phyloP scores from a whole-genome alignment of 495 filamentous ascomycete genomes.

The Tuber calosporum region DNA sequence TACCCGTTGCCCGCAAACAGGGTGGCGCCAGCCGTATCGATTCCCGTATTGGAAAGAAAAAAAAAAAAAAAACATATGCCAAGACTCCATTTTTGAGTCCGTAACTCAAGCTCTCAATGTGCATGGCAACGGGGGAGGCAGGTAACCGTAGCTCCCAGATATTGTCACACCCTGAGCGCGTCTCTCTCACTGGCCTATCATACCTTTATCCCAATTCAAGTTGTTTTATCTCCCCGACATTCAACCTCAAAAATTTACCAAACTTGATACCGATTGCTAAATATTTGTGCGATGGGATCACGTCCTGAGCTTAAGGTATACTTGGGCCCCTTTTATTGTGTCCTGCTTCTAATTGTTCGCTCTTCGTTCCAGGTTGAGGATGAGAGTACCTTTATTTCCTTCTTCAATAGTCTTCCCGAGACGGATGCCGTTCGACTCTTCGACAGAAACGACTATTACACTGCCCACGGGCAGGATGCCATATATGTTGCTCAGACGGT shows the following conservation, averaged over 20 bases:
- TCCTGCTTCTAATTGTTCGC: conserved; percentile 9
- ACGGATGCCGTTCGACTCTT: conserved; percentile 46
- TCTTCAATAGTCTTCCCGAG: conserved; percentile 74
- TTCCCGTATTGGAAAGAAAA: neutral
- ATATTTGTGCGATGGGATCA: conserved; percentile 62
- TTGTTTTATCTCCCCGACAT: neutral
- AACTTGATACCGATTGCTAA: conserved; percentile 18
- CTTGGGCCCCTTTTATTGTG: neutral
- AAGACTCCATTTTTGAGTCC: conserved; percentile 1
- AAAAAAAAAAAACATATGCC: conserved; percentile 23
- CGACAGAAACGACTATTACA: conserved; percentile 38
- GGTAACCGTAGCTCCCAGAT: neutral
- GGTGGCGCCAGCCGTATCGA: conserved; percentile 11
- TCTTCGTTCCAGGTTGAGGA: conserved; percentile 68
- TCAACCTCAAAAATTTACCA: conserved; percentile 6
- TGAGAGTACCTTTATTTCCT: conserved; percentile 89
- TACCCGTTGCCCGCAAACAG: neutral
- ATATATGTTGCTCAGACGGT: conserved; percentile 84
- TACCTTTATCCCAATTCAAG: conserved; percentile 8
- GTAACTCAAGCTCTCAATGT: conserved; percentile 24
- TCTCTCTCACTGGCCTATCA: conserved; percentile 6
- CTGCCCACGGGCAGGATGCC: conserved; percentile 85
- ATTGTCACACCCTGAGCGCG: conserved; percentile 15
- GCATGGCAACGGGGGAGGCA: conserved; percentile 13
- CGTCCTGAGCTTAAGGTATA: conserved; percentile 81